Percentiles rank a stretch among this genome's conserved stretches.
Conservation (phyloP, 768 basidiomycete genomes). For the Mycena vulgaris region DNA sequence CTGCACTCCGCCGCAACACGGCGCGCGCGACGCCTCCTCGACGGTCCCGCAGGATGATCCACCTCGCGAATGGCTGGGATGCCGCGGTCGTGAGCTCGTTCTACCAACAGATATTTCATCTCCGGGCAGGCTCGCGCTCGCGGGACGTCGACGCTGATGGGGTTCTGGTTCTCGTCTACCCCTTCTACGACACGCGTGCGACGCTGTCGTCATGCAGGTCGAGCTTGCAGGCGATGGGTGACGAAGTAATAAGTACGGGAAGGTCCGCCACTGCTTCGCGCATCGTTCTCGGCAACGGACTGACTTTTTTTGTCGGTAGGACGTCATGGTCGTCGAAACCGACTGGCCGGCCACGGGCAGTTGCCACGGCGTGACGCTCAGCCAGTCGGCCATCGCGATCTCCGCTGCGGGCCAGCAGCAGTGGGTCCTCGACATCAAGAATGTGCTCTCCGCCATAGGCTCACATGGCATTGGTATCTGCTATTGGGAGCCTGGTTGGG, state of each 20-base stretch:
- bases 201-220: constrained; percentile 64
- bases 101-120: constrained; percentile 67
- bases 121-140: constrained; percentile 63
- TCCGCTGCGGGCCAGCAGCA: constrained; percentile 67
- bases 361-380: constrained; percentile 62
- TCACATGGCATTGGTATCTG: constrained; percentile 64
- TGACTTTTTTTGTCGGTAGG: constrained; percentile 43
- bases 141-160: constrained; percentile 72
- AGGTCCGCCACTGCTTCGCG: constrained; percentile 51
- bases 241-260: constrained; percentile 63
- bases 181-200: constrained; percentile 65
- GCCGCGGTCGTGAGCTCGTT: constrained; percentile 60
- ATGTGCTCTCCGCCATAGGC: constrained; percentile 60
- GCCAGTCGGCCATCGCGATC: constrained; percentile 60
- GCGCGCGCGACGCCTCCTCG: constrained; percentile 64
- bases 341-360: constrained; percentile 66
- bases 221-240: constrained; percentile 65
- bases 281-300: background rate
- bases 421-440: constrained; percentile 67
- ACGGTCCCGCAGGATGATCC: constrained; percentile 67
- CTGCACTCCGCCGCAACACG: constrained; percentile 72
- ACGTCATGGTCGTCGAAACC: constrained; percentile 74
- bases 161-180: constrained; percentile 39
- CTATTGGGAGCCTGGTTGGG: constrained; percentile 80
- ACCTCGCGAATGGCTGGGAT: constrained; percentile 78